These are phyloP conservation scores for Agarophyton chilense DNA, from an alignment of 23 red algal genomes.

Conservation along the genomic window DNA sequence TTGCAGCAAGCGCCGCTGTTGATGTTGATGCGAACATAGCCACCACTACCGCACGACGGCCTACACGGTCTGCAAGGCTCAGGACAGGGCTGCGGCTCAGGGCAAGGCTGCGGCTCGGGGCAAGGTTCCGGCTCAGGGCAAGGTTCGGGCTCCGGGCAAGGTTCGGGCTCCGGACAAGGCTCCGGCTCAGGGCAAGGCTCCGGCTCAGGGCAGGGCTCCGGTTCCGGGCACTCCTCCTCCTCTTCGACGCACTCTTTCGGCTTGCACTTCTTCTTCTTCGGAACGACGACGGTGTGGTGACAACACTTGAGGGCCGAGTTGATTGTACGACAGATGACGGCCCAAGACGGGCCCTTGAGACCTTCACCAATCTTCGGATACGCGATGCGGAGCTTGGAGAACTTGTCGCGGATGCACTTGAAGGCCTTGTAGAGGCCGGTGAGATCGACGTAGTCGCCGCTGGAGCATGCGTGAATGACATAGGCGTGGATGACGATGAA, in stretches of 20 bases:
- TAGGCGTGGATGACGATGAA: constrained; percentile 61
- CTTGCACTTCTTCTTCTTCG: constrained; percentile 22
- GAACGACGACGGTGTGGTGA: constrained; percentile 60
- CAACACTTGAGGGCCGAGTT: constrained; percentile 70
- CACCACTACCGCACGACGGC: background rate
- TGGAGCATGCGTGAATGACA: constrained; percentile 54
- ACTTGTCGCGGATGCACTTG: constrained; percentile 60
- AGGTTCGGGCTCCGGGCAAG: constrained; percentile 27
- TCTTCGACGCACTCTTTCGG: background rate
- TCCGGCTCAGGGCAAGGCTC: constrained; percentile 41
- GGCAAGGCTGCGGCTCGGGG: constrained; percentile 19
- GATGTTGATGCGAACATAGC: constrained; percentile 43
- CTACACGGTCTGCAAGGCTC: background rate
- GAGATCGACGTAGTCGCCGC: constrained; percentile 53
- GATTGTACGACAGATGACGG: constrained; percentile 42
- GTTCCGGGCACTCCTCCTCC: constrained; percentile 24
- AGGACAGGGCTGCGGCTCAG: background rate
- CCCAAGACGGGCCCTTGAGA: constrained; percentile 46
- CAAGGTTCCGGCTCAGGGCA: constrained; percentile 40
- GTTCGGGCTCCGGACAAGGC: constrained; percentile 40
- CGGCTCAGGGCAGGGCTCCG: constrained; percentile 20
- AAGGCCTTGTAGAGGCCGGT: constrained; percentile 70
- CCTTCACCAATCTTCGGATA: constrained; percentile 64
- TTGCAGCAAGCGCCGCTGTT: constrained; percentile 1
- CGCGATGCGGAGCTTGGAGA: constrained; percentile 50